phyloP scores from a whole-genome alignment of 2,329 filamentous ascomycete species.

The Hypomyces perniciosus region DNA sequence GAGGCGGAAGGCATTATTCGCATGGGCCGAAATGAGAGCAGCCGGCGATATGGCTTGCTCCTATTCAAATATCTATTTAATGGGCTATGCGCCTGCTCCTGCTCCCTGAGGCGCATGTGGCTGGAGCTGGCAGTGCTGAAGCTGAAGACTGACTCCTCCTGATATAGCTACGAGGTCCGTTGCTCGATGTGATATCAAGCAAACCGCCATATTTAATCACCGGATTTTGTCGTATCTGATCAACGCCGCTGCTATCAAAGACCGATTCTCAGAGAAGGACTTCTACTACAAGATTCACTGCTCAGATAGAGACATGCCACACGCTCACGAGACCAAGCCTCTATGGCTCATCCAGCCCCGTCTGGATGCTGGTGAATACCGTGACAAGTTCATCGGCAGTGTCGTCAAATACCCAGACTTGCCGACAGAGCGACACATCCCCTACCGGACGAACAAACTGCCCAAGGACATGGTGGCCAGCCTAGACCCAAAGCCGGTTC shows the following conservation, averaged over 20 bases:
- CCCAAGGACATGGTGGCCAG: conserved; percentile 20
- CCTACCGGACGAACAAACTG: conserved; percentile 17
- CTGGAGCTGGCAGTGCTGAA: neutral
- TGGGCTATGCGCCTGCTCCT: neutral
- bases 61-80: neutral
- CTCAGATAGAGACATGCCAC: conserved; percentile 4
- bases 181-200: too few species aligned
- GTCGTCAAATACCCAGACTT: conserved; percentile 24
- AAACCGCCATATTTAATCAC: too few species aligned
- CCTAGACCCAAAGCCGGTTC: conserved; percentile 23
- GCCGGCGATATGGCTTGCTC: neutral
- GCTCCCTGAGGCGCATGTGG: neutral
- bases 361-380: conserved; percentile 22
- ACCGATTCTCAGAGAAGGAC: too few species aligned
- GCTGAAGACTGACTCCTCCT: too few species aligned
- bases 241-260: too few species aligned
- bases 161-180: too few species aligned
- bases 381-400: conserved; percentile 26
- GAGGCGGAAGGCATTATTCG: neutral
- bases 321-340: conserved; percentile 18
- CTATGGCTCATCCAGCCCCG: conserved; percentile 25
- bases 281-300: too few species aligned
- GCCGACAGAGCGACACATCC: conserved; percentile 22
- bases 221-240: too few species aligned
- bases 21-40: neutral